Percentiles rank a stretch among this genome's conserved stretches.
These are phyloP conservation scores for Willaertia magna DNA, from an alignment of 208 protist species.

Conservation along the genomic window DNA sequence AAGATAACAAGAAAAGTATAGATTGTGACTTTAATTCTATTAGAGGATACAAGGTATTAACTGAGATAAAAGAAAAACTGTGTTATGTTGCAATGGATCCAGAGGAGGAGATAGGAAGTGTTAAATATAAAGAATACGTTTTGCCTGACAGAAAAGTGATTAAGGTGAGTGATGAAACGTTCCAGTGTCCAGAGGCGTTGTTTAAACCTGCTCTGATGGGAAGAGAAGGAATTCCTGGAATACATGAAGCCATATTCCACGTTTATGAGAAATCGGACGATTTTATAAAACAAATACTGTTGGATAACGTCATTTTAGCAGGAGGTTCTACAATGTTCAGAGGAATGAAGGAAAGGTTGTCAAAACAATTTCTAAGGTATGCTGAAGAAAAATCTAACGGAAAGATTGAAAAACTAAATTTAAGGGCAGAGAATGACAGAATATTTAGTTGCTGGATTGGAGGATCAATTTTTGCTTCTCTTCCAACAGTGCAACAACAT, in stretches of 20 bases:
- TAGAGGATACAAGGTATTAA: background rate
- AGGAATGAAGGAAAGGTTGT: background rate
- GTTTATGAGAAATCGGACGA: slow-evolving; percentile 2
- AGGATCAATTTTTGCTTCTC: slow-evolving; percentile 52
- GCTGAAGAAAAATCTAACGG: background rate
- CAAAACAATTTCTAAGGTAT: background rate
- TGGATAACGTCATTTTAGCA: background rate
- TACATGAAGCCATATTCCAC: background rate
- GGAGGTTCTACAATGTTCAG: background rate
- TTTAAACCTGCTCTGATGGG: background rate
- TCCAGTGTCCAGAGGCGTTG: background rate
- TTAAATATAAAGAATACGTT: background rate
- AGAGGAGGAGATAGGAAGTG: background rate
- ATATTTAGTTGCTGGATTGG: slow-evolving; percentile 60
- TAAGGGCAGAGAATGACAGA: slow-evolving; percentile 26
- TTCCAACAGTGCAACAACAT: slow-evolving; percentile 39
- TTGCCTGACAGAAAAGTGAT: background rate
- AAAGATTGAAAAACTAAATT: background rate
- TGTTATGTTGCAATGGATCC: background rate
- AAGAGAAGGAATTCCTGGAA: background rate
- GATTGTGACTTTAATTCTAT: background rate
- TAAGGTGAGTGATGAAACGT: background rate
- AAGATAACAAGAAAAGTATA: background rate
- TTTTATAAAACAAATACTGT: background rate
- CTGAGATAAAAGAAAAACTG: background rate